Evolutionary conservation across 108 stramenopile genomes (phyloP).

Genomic region (Conticribra guillardii): DNA sequence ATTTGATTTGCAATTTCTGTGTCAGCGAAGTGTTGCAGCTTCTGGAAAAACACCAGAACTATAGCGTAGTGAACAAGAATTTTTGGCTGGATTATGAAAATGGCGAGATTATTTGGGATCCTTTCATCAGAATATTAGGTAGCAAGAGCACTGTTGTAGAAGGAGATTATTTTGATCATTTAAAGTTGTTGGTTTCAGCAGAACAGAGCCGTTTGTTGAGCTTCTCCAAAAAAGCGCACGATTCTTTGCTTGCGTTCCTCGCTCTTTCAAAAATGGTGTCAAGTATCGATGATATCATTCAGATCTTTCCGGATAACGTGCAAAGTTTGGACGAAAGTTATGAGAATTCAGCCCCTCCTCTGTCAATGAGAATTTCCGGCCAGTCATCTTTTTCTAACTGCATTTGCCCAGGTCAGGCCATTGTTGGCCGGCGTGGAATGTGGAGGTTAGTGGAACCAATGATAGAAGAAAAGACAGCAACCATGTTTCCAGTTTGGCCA

Average conservation of each 20-base stretch:
- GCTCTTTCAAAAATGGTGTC: neutral
- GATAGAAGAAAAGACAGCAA: neutral
- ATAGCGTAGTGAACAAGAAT: conserved; percentile 5
- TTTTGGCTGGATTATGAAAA: conserved; percentile 26
- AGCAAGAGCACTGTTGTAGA: neutral
- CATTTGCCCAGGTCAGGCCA: conserved; percentile 38
- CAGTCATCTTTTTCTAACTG: conserved; percentile 24
- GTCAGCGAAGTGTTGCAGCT: conserved; percentile 20
- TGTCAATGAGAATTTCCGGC: conserved; percentile 44
- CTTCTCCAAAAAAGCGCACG: no score
- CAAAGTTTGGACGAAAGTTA: neutral
- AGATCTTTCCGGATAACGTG: neutral
- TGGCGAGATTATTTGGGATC: conserved; percentile 11
- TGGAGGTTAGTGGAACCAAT: conserved; percentile 32
- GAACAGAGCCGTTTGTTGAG: no score
- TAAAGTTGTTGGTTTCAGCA: no score
- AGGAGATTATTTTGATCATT: neutral
- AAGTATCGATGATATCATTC: neutral
- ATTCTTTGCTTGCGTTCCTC: no score
- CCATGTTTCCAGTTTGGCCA: conserved; percentile 30
- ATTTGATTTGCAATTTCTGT: neutral
- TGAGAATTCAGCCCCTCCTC: conserved; percentile 6
- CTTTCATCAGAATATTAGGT: conserved; percentile 14
- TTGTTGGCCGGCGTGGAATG: conserved; percentile 27
- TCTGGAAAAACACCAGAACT: conserved; percentile 10